Evolutionary conservation across 2,329 filamentous ascomycete genomes (phyloP).

Genomic region (Ophiostoma himal-ulmi): DNA sequence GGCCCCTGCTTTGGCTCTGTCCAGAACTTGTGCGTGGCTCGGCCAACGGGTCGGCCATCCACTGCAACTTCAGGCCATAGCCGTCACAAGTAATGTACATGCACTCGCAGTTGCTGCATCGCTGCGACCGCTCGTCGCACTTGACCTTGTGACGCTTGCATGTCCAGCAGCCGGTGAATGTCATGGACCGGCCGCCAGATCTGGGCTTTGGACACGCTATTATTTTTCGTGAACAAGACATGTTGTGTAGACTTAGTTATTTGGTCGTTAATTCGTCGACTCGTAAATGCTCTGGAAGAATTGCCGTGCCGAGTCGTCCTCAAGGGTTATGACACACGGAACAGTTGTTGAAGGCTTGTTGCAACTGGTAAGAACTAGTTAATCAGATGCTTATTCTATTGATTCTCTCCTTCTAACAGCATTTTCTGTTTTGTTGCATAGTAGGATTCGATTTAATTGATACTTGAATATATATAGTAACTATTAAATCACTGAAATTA

Average conservation of each 20-base stretch:
- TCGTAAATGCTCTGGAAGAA: background rate
- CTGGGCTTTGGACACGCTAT: background rate
- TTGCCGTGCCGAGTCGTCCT: background rate
- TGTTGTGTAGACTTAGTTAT: background rate
- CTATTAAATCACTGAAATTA: no score
- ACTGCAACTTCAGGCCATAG: constrained; percentile 20
- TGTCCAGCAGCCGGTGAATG: constrained; percentile 21
- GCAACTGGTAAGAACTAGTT: background rate
- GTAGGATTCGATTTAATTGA: no score
- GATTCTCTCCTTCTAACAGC: background rate
- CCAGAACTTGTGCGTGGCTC: background rate
- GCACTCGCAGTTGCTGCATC: constrained; percentile 23
- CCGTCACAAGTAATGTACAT: constrained; percentile 17
- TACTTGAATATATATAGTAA: no score
- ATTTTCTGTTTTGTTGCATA: no score
- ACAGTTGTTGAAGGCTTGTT: background rate
- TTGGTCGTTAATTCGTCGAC: background rate
- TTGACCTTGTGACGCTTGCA: constrained; percentile 25
- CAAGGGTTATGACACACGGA: background rate
- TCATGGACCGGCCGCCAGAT: background rate
- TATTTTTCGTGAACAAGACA: background rate
- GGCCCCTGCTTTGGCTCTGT: background rate
- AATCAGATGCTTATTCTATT: background rate
- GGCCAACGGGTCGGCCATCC: constrained; percentile 13
- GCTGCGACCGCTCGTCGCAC: constrained; percentile 23